Percentiles rank a stretch among this genome's conserved stretches.
Conservation (phyloP, 2,329 filamentous ascomycete genomes). For the Lasiodiplodia sp. region DNA sequence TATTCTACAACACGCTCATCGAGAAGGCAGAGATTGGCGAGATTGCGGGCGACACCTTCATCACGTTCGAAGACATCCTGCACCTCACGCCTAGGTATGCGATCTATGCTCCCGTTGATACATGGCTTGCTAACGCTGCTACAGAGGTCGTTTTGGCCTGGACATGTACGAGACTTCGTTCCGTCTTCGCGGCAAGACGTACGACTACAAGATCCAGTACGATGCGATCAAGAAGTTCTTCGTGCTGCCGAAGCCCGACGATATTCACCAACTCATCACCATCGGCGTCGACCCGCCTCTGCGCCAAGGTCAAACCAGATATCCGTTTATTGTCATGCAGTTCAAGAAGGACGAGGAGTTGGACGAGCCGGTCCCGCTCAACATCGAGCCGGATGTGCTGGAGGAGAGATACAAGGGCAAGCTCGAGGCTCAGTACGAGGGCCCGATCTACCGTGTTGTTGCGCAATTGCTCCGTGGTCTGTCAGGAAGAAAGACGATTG, state of each 20-base stretch:
- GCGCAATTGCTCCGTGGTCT: slow-evolving; percentile 95
- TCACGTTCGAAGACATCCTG: slow-evolving; percentile 94
- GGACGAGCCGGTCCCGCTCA: slow-evolving; percentile 68
- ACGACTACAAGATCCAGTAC: slow-evolving; percentile 99
- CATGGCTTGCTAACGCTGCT: slow-evolving; percentile 37
- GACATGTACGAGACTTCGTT: slow-evolving; percentile 99
- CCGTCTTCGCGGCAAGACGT: slow-evolving; percentile 96
- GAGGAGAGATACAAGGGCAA: slow-evolving; percentile 89
- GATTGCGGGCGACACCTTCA: slow-evolving; percentile 97
- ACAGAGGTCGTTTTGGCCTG: slow-evolving; percentile 97
- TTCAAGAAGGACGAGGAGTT: slow-evolving; percentile 98
- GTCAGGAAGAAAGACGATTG: slow-evolving; percentile 92
- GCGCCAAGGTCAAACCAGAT: slow-evolving; percentile 95
- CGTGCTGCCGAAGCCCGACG: slow-evolving; percentile 97
- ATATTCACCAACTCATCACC: slow-evolving; percentile 92
- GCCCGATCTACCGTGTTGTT: slow-evolving; percentile 90
- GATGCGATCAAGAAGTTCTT: slow-evolving; percentile 99
- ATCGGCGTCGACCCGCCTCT: slow-evolving; percentile 94
- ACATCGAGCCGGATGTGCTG: slow-evolving; percentile 90
- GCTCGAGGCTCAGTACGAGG: slow-evolving; percentile 87
- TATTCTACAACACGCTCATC: slow-evolving; percentile 98
- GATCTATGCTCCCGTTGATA: neutral
- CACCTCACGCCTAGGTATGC: slow-evolving; percentile 90
- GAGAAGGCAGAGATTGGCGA: slow-evolving; percentile 99
- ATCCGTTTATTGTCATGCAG: slow-evolving; percentile 99